Evolutionary conservation across 495 filamentous ascomycete species (phyloP).

Genomic region (Sporormia fimetaria): DNA sequence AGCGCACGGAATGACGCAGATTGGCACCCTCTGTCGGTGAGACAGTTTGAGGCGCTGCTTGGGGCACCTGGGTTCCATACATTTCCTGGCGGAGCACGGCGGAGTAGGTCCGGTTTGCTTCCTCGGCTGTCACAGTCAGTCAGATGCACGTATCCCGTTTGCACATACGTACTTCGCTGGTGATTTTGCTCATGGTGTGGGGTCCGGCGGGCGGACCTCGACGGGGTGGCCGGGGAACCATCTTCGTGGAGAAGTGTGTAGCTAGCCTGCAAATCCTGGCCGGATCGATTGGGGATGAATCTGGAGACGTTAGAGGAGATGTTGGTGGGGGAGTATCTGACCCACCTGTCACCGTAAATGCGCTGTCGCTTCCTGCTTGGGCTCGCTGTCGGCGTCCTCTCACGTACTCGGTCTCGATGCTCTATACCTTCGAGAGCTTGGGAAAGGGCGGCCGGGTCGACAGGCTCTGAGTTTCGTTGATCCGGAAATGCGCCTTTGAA

Average conservation of each 20-base stretch:
- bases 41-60: conserved; percentile 54
- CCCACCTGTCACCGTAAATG: conserved; percentile 68
- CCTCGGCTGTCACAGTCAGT: conserved; percentile 56
- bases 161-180: conserved; percentile 62
- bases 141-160: conserved; percentile 26
- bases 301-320: conserved; percentile 36
- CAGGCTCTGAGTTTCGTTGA: conserved; percentile 41
- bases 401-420: conserved; percentile 47
- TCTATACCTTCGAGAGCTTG: conserved; percentile 55
- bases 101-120: conserved; percentile 86
- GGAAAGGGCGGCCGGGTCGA: conserved; percentile 50
- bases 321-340: not conserved
- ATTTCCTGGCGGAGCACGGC: conserved; percentile 80
- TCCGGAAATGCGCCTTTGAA: conserved; percentile 27
- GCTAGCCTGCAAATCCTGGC: conserved; percentile 83
- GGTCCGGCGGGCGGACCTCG: conserved; percentile 67
- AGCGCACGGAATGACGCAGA: conserved; percentile 56
- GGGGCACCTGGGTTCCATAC: conserved; percentile 81
- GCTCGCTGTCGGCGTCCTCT: conserved; percentile 61
- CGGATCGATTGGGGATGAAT: conserved; percentile 90
- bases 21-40: conserved; percentile 49
- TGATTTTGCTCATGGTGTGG: conserved; percentile 87
- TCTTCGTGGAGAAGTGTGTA: conserved; percentile 86
- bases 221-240: conserved; percentile 81
- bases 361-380: conserved; percentile 79